Evolutionary conservation across 306 rosid genomes (phyloP).

Genomic region (Quercus cerris): DNA sequence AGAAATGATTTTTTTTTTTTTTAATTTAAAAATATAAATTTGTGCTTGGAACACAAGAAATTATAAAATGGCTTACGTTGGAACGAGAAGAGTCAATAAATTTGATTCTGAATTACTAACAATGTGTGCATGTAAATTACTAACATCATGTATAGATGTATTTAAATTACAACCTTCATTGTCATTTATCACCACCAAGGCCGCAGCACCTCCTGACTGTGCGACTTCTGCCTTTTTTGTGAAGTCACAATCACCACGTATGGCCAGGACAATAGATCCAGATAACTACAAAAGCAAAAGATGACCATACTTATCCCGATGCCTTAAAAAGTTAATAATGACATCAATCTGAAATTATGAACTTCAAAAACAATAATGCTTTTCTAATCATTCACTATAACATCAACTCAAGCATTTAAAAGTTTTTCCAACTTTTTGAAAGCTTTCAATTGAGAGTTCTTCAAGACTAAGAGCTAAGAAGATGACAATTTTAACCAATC

Average conservation of each 20-base stretch:
- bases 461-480: not conserved
- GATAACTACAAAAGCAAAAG: constrained; percentile 50
- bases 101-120: not conserved
- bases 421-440: not conserved
- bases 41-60: not conserved
- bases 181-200: constrained; percentile 60
- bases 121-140: not conserved
- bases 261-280: constrained; percentile 61
- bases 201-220: constrained; percentile 69
- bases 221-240: constrained; percentile 61
- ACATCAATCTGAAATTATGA: not conserved
- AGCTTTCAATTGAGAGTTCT: not conserved
- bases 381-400: not conserved
- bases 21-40: not conserved
- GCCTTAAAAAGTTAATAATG: constrained; percentile 1
- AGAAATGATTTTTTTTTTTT: not conserved
- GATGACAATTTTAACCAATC: not conserved
- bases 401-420: not conserved
- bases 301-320: not conserved
- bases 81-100: not conserved
- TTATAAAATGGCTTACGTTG: not conserved
- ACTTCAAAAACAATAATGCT: not conserved
- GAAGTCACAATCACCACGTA: constrained; percentile 88
- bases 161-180: constrained; percentile 51
- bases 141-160: constrained; percentile 10